Conservation (phyloP, 345 rosid species). For the Salix brachista region DNA sequence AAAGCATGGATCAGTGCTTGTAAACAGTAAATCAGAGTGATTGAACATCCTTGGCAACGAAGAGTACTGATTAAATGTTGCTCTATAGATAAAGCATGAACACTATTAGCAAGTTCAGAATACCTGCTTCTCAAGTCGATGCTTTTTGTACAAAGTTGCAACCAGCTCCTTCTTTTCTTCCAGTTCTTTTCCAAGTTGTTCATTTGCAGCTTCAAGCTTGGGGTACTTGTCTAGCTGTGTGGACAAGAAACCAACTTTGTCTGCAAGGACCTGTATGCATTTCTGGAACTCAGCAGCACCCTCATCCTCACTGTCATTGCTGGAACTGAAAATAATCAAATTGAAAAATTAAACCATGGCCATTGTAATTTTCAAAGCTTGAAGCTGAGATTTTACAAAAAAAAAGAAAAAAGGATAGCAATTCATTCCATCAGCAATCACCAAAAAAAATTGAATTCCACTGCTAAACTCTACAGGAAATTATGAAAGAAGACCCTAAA, state of each 20-base stretch:
- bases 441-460: neutral
- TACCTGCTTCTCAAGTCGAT: constrained; percentile 97
- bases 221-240: constrained; percentile 66
- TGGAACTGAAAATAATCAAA: constrained; percentile 51
- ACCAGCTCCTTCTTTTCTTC: constrained; percentile 77
- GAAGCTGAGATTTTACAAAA: no score
- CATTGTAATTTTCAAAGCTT: neutral
- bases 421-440: neutral
- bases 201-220: constrained; percentile 63
- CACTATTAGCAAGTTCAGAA: neutral
- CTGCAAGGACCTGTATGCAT: constrained; percentile 70
- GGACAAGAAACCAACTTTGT: constrained; percentile 71
- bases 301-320: constrained; percentile 69
- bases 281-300: constrained; percentile 64
- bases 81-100: neutral
- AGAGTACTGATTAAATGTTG: neutral
- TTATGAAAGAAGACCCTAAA: neutral
- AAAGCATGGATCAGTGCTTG: no score
- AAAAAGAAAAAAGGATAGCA: neutral
- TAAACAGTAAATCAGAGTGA: neutral
- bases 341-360: constrained; percentile 12
- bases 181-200: constrained; percentile 69
- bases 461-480: neutral
- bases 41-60: neutral
- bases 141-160: constrained; percentile 74